Base-by-base conservation (phyloP, 306 rosid species). In the Lablab purpureus region DNA sequence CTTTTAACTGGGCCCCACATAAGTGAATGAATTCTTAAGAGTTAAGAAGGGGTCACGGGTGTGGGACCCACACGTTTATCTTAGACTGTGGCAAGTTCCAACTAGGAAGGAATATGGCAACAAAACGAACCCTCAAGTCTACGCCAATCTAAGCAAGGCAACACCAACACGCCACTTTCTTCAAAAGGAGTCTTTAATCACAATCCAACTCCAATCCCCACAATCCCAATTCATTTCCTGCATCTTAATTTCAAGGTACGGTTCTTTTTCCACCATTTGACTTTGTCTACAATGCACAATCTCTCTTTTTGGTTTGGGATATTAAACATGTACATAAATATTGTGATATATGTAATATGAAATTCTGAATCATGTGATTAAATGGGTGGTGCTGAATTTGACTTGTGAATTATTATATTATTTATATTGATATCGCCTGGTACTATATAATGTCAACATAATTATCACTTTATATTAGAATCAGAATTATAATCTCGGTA, bases 241-340 rank as follows among this genome's bases (percentile, higher is more conserved):
- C 63, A 32, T 13, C 51, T 47, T 49, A 21, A 76, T 65, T 77
- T 43, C 51, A 52, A 73, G 84, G 75, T 80, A 52, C 30, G 47
- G 22, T n/a, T 73, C 74, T 25, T 56, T 68, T 50, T 65, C 74
- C 78, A 17, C 37, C 73, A 11, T 72, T 72, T 80, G 83, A 80
- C 83, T 71, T 80, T 71, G 47, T 71, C 69, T 8, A 25, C 45
- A 8, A 50, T 34, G 54, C 30, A 46, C 75, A 67, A 23, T 54
- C 55, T 41, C 28, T 68, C 54, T 56, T 68, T 32, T 8, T 10
- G 15, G 46, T 41, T 67, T 25, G 7, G 17, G 40, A 40, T 67
- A 67, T 67, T 59, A 77, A 67, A 17, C 40, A 27, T 55, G 9
- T 46, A 8, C 7, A 17, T 63, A 32, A 0, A 28, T 32, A 63